Conservation (phyloP, 176 grass and related monocot genomes). For the Poa pratensis region DNA sequence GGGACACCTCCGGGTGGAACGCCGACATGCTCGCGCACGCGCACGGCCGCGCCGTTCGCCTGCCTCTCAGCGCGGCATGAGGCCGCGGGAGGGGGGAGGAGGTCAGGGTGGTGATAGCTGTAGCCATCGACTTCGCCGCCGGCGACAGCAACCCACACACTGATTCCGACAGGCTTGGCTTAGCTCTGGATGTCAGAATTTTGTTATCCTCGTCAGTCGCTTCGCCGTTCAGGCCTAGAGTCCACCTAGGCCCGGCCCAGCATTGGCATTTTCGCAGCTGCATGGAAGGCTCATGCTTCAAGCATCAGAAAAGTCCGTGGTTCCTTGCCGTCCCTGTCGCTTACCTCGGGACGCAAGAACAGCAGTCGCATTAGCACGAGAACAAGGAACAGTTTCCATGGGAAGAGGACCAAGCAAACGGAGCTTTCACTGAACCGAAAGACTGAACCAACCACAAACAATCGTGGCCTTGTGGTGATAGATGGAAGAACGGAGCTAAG, state of each 20-base stretch:
- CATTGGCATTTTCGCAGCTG: not conserved
- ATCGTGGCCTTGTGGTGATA: not conserved
- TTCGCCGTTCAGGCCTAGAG: no score
- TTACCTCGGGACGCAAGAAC: not conserved
- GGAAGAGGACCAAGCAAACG: not conserved
- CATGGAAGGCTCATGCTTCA: constrained; percentile 37
- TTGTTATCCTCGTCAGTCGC: constrained; percentile 34
- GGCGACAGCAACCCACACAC: constrained; percentile 6
- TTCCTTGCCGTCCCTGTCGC: not conserved
- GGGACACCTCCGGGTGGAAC: constrained; percentile 68
- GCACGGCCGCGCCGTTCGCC: not conserved
- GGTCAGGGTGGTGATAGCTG: not conserved
- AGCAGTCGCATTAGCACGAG: not conserved
- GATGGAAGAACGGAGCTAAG: constrained; percentile 42
- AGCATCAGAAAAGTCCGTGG: constrained; percentile 41
- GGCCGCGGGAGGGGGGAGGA: not conserved
- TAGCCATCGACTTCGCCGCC: constrained; percentile 41
- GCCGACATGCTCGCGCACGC: not conserved
- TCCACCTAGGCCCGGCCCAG: not conserved
- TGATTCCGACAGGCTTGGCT: not conserved
- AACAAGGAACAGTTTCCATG: not conserved
- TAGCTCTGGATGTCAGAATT: not conserved
- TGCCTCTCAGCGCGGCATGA: not conserved
- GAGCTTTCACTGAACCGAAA: constrained; percentile 21
- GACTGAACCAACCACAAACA: not conserved